Evolutionary conservation across 768 basidiomycete genomes (phyloP), one percentile per base, ranked within the genome.

Genomic region (Mycena polygramma): DNA sequence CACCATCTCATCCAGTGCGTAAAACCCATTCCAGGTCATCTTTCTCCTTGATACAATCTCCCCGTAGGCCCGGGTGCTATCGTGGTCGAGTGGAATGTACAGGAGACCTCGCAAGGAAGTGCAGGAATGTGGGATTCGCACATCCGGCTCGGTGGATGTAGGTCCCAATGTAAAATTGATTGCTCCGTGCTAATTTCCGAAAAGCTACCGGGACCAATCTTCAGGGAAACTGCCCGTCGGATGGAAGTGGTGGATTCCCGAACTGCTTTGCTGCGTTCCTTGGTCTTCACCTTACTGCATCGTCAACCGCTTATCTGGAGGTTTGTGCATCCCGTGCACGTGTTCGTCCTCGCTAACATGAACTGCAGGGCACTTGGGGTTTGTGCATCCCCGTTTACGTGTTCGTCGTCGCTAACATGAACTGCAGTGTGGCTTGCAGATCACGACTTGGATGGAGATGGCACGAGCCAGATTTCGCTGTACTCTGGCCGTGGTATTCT

Each of bases 401-500:
- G 41, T 41, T 11, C 41, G 15, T 41, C 15, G 15, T 41, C 9
- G 41, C 41, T 41, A 10, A 41, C 9, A 30, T 41, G 41, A 4
- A 7, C 41, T 41, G 9, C 41, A 41, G 83, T 43, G 41, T 60
- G 58, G 58, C 82, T 86, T 19, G 92, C 93, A 13, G 94, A 95
- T 75, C 93, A 95, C 75, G 91, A 94, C 69, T 83, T 94, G 30
- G 93, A 94, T 67, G 82, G 82, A 24, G 76, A 83, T 52, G 78
- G 84, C 36, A 72, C 76, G 20, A 78, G 80, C 10, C 89, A 91
- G 73, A 80, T 88, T 52, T 85, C 86, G 7, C 72, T 92, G 26
- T 94, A 85, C 73, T 84, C 87, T 11, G 93, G 91, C 0, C 88
- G 93, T n/a, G 93, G 93, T 5, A 87, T 94, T 51, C 80, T 93